Conservation (phyloP, 1,284 basidiomycete species). For the Trametes versicolor region DNA sequence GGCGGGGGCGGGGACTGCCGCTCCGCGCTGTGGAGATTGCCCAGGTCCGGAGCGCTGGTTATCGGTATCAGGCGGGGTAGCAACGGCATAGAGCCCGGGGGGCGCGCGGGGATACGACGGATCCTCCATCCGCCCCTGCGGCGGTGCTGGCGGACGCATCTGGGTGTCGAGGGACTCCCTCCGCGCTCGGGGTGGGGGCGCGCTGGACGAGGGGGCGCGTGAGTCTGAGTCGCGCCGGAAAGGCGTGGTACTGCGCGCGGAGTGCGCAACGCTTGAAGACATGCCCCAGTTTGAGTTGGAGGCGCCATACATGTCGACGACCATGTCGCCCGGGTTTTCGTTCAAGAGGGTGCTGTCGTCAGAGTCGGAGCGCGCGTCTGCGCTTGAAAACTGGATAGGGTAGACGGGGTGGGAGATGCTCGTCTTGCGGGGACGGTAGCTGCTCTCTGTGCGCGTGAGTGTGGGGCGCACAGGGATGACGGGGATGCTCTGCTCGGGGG, state of each 20-base stretch:
- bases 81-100: constrained; percentile 32
- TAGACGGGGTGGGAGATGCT: constrained; percentile 28
- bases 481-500: constrained; percentile 11
- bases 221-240: constrained; percentile 24
- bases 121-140: constrained; percentile 16
- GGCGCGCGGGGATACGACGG: constrained; percentile 29
- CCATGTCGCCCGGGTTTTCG: constrained; percentile 30
- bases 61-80: constrained; percentile 28
- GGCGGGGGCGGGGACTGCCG: not conserved
- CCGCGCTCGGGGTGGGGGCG: not conserved
- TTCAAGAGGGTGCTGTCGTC: constrained; percentile 37
- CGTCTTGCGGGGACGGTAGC: constrained; percentile 23
- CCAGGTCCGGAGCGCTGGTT: constrained; percentile 1
- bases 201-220: constrained; percentile 4
- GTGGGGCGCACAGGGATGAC: constrained; percentile 20
- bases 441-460: constrained; percentile 24
- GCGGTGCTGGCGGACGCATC: not conserved
- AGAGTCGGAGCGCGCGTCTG: constrained; percentile 33
- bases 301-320: constrained; percentile 35
- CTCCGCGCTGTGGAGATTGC: constrained; percentile 12
- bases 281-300: constrained; percentile 19
- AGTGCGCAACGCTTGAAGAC: constrained; percentile 1
- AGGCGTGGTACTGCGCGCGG: constrained; percentile 21
- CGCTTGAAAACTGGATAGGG: constrained; percentile 26
- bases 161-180: constrained; percentile 10